Evolutionary conservation across 2,329 filamentous ascomycete species (phyloP), one percentile per base, ranked within the genome.

Genomic region (Neobulgaria alba): DNA sequence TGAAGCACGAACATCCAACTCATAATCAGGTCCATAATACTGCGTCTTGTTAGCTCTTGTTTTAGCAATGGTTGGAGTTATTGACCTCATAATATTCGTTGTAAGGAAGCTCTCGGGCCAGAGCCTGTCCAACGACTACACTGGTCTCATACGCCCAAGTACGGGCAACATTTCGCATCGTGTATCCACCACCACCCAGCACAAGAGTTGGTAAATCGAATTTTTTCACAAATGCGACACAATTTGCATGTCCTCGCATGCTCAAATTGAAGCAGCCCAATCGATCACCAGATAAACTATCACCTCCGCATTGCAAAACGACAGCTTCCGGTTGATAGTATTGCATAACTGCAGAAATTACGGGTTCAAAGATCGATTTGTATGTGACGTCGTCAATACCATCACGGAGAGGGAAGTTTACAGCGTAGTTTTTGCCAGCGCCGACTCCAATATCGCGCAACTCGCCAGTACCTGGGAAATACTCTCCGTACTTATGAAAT

Each of bases 81-180:
- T 17, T n/a, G 62, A 79, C 77, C 60, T 81, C 77, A 60, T 96
- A 96, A 63, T 96, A 96, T 67, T 96, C 90, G 49, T 95, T 96
- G 63, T 88, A 96, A 1, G 90, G 90, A 30, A 96, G 71, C n/a
- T 85, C 80, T 4, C 82, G 73, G 9, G 78, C 73, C 73, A 96
- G 85, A 20, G 85, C 74, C 45, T 89, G 78, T 19, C 85, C 85
- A 15, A 95, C 85, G 7, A 96, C 73, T 43, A 88, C 75, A 50
- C 90, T 90, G 1, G 92, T 98, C 65, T 98, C 92, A 61, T 90
- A 94, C 5, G 89, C 89, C 92, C 92, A 98, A 4, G 90, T 92
- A 36, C 92, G 84, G 14, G 92, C 90, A 9, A 98, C 92, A 52
- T 98, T 98, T 48, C 92, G 82, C 63, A 94, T 93, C 1, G 92